These are phyloP conservation scores for Remersonia thermophila DNA, from an alignment of 2,329 filamentous ascomycete genomes.

Conservation along the genomic window DNA sequence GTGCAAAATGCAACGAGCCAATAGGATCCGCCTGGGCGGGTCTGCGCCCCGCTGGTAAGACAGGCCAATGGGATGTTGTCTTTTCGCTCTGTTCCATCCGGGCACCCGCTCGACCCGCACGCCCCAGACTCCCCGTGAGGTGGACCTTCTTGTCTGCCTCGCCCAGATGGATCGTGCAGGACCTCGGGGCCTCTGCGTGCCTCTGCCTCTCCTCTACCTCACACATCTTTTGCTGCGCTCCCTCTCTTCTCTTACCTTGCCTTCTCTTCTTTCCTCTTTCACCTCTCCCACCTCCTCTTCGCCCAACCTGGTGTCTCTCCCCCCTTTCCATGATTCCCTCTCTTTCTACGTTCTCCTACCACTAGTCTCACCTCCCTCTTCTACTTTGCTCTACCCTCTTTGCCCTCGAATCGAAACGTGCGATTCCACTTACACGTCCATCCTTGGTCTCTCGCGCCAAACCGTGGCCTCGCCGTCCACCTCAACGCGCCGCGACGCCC, in stretches of 20 bases:
- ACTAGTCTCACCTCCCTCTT: too few species aligned
- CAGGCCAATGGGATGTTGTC: slow-evolving; percentile 12
- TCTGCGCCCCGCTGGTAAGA: slow-evolving; percentile 1
- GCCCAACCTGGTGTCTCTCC: slow-evolving; percentile 2
- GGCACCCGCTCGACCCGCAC: slow-evolving; percentile 9
- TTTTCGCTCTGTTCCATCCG: slow-evolving; percentile 3
- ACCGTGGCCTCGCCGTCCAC: neutral
- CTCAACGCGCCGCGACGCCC: slow-evolving; percentile 1
- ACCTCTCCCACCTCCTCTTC: slow-evolving; percentile 14
- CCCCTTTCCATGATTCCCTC: neutral
- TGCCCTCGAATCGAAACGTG: too few species aligned
- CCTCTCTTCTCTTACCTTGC: slow-evolving; percentile 14
- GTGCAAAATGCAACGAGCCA: slow-evolving; percentile 5
- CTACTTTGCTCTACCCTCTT: slow-evolving; percentile 1
- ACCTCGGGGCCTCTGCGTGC: slow-evolving; percentile 7
- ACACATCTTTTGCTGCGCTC: slow-evolving; percentile 15
- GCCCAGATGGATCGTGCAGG: slow-evolving; percentile 14
- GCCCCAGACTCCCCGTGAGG: slow-evolving; percentile 11
- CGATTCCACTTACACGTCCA: slow-evolving; percentile 5
- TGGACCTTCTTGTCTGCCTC: slow-evolving; percentile 16
- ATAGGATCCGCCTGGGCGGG: slow-evolving; percentile 2
- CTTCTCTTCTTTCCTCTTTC: slow-evolving; percentile 15
- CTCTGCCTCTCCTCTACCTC: slow-evolving; percentile 12
- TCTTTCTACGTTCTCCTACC: neutral
- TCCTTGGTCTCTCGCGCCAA: slow-evolving; percentile 5